phyloP scores from a whole-genome alignment of 2,329 filamentous ascomycete species.

The Neofusicoccum ribis region DNA sequence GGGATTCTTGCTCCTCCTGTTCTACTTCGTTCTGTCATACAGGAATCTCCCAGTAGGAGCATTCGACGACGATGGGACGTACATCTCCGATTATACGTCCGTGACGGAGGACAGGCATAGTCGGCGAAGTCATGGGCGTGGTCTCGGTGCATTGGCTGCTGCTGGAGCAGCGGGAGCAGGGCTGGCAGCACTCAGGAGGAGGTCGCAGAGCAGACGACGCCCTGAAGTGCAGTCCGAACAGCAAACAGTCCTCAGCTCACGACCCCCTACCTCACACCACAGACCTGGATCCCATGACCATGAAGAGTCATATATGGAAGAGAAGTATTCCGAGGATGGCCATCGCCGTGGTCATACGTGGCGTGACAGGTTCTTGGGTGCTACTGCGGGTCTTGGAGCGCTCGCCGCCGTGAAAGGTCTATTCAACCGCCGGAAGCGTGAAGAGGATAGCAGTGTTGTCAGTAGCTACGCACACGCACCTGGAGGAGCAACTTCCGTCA shows the following conservation, averaged over 20 bases:
- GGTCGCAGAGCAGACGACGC: constrained; percentile 44
- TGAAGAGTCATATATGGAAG: constrained; percentile 32
- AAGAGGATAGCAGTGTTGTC: constrained; percentile 54
- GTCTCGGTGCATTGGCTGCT: constrained; percentile 51
- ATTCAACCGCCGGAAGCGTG: constrained; percentile 55
- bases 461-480: constrained; percentile 54
- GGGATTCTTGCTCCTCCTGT: constrained; percentile 68
- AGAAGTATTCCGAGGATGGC: constrained; percentile 42
- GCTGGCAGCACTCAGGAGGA: constrained; percentile 52
- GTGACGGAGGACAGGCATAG: constrained; percentile 46
- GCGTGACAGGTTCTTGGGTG: constrained; percentile 48
- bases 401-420: constrained; percentile 54
- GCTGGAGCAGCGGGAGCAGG: constrained; percentile 60
- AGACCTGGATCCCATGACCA: constrained; percentile 10
- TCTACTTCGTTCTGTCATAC: constrained; percentile 81
- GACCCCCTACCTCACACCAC: constrained; percentile 28
- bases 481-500: constrained; percentile 48
- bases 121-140: constrained; percentile 36
- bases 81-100: constrained; percentile 57
- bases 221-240: constrained; percentile 29
- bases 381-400: constrained; percentile 43
- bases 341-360: constrained; percentile 37
- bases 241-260: constrained; percentile 37
- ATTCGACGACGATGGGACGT: constrained; percentile 59
- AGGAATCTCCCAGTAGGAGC: constrained; percentile 57